Evolutionary conservation across 306 rosid genomes (phyloP).

Genomic region (Heteromeles arbutifolia): DNA sequence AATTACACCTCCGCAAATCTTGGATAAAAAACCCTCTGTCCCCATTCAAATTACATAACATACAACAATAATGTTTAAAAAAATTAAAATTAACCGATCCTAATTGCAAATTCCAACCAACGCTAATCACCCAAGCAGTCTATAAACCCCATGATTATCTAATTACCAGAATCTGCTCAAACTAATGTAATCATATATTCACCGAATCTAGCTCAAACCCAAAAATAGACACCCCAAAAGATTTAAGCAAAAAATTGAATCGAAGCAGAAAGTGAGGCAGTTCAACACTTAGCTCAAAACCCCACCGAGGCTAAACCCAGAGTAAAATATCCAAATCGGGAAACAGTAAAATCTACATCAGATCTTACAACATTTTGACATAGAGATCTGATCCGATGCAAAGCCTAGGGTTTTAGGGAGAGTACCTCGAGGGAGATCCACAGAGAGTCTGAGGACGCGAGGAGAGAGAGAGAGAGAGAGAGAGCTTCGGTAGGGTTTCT

Average conservation of each 20-base stretch:
- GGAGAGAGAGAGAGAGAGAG: background rate
- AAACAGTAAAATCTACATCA: slow-evolving; percentile 14
- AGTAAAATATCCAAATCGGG: slow-evolving; percentile 12
- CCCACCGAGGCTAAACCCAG: background rate
- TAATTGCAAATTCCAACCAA: background rate
- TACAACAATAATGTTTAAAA: no score
- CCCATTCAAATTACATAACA: background rate
- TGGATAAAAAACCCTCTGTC: background rate
- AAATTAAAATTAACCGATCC: background rate
- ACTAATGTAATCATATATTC: background rate
- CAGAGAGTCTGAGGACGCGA: background rate
- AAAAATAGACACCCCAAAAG: background rate
- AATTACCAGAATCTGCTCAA: background rate
- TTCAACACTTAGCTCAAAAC: background rate
- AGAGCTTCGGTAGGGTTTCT: slow-evolving; percentile 21
- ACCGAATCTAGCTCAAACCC: background rate
- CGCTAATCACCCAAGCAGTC: background rate
- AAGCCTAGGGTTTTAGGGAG: background rate
- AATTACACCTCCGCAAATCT: background rate
- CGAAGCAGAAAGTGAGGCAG: background rate
- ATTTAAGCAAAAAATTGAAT: background rate
- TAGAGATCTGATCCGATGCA: slow-evolving; percentile 15
- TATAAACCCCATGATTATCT: background rate
- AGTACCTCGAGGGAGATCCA: slow-evolving; percentile 38
- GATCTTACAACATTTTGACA: slow-evolving; percentile 32